phyloP scores from a whole-genome alignment of 306 rosid genomes.

The Trifolium subterraneum region DNA sequence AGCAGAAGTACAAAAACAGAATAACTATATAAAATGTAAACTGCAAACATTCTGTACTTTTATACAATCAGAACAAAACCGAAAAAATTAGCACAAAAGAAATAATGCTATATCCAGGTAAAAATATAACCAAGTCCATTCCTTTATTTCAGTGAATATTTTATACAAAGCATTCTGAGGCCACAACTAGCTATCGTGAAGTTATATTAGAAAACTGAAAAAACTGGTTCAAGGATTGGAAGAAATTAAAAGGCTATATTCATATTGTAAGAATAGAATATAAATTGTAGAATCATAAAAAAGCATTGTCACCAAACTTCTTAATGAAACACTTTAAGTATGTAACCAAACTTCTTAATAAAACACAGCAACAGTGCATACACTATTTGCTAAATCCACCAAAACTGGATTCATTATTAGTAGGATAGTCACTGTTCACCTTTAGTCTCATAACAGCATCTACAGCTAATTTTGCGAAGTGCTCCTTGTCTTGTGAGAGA shows the following conservation, averaged over 20 bases:
- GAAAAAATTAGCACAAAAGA: neutral
- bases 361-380: neutral
- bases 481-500: slow-evolving; percentile 95
- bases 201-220: neutral
- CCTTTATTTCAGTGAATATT: neutral
- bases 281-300: slow-evolving; percentile 10
- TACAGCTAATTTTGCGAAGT: slow-evolving; percentile 88
- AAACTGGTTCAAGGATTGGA: neutral
- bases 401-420: neutral
- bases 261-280: slow-evolving; percentile 2
- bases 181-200: slow-evolving; percentile 11
- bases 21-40: slow-evolving; percentile 28
- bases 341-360: slow-evolving; percentile 16
- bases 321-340: slow-evolving; percentile 25
- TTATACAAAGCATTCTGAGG: neutral
- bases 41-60: neutral
- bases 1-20: too few relatives aligned
- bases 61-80: neutral
- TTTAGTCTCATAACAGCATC: slow-evolving; percentile 96
- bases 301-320: slow-evolving; percentile 1
- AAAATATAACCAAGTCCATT: neutral
- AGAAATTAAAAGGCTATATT: neutral
- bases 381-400: neutral
- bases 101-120: neutral
- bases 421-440: slow-evolving; percentile 51